phyloP scores from a whole-genome alignment of 2,329 filamentous ascomycete genomes.

The Cryphonectria japonica region DNA sequence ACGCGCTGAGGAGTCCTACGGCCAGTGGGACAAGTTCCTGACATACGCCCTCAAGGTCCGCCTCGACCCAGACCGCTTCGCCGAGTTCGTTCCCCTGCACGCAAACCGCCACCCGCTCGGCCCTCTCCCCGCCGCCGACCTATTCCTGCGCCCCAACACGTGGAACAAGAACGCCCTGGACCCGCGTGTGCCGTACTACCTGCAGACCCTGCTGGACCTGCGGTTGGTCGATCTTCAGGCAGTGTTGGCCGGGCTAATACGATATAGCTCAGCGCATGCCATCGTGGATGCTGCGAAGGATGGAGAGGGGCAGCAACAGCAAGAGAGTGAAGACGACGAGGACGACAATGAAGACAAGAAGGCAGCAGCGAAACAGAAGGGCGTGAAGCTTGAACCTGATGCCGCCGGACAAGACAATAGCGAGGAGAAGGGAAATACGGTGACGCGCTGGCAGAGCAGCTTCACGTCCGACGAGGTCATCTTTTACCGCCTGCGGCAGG shows the following conservation, averaged over 20 bases:
- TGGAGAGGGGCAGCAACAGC: constrained; percentile 29
- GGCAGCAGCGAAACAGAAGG: constrained; percentile 26
- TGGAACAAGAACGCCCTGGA: constrained; percentile 57
- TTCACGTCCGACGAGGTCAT: constrained; percentile 82
- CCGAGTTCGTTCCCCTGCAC: constrained; percentile 53
- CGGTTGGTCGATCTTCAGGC: constrained; percentile 58
- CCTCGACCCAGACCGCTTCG: constrained; percentile 58
- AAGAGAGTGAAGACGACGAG: not conserved
- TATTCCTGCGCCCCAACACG: constrained; percentile 60
- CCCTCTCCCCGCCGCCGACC: constrained; percentile 55
- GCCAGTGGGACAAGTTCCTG: constrained; percentile 57
- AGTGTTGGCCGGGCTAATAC: constrained; percentile 59
- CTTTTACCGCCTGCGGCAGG: constrained; percentile 90
- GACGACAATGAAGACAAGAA: not conserved
- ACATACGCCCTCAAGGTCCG: constrained; percentile 53
- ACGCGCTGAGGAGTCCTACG: constrained; percentile 27
- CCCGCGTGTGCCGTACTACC: constrained; percentile 61
- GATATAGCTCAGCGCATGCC: constrained; percentile 58
- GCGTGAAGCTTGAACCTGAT: not conserved
- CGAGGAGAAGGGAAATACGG: constrained; percentile 31
- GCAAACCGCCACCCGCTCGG: constrained; percentile 56
- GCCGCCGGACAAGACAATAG: constrained; percentile 21
- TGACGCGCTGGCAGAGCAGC: constrained; percentile 57
- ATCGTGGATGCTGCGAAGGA: constrained; percentile 33
- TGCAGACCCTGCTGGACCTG: constrained; percentile 57